A percentile compares a stretch with the other conserved stretches of the same genome.
These are phyloP conservation scores for Odontarrhena argentea DNA, from an alignment of 345 rosid species.

Conservation along the genomic window DNA sequence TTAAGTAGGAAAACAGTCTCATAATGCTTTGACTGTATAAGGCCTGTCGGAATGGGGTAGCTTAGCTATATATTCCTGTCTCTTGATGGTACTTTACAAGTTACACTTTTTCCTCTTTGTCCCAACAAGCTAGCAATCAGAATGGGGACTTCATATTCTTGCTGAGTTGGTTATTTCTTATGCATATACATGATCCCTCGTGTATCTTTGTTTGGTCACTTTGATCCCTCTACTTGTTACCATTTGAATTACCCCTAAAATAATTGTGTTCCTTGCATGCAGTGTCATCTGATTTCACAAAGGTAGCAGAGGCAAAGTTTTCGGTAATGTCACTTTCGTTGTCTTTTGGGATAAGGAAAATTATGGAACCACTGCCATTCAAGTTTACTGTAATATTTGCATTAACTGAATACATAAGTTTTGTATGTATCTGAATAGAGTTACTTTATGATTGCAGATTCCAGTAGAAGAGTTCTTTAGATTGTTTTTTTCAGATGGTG, in stretches of 20 bases:
- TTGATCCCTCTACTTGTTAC: slow-evolving; percentile 9
- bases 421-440: slow-evolving; percentile 6
- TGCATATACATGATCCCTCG: slow-evolving; percentile 27
- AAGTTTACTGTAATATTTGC: slow-evolving; percentile 10
- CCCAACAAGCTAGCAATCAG: slow-evolving; percentile 19
- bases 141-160: slow-evolving; percentile 28
- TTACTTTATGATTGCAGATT: slow-evolving; percentile 55
- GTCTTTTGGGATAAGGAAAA: slow-evolving; percentile 18
- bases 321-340: slow-evolving; percentile 57
- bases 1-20: slow-evolving; percentile 9
- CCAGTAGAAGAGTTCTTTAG: slow-evolving; percentile 78
- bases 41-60: slow-evolving; percentile 6
- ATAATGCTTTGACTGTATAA: neutral
- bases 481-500: slow-evolving; percentile 73
- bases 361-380: slow-evolving; percentile 11
- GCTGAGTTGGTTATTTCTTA: slow-evolving; percentile 13
- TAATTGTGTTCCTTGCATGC: slow-evolving; percentile 52
- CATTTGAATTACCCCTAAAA: slow-evolving; percentile 29
- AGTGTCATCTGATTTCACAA: slow-evolving; percentile 68
- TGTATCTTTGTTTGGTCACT: slow-evolving; percentile 7
- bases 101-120: slow-evolving; percentile 24
- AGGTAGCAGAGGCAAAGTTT: slow-evolving; percentile 78
- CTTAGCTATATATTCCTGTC: slow-evolving; percentile 14
- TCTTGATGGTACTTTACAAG: slow-evolving; percentile 23
- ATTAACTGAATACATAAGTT: slow-evolving; percentile 20